Evolutionary conservation across 2,329 filamentous ascomycete genomes (phyloP).

Genomic region (Fusarium devonianum): DNA sequence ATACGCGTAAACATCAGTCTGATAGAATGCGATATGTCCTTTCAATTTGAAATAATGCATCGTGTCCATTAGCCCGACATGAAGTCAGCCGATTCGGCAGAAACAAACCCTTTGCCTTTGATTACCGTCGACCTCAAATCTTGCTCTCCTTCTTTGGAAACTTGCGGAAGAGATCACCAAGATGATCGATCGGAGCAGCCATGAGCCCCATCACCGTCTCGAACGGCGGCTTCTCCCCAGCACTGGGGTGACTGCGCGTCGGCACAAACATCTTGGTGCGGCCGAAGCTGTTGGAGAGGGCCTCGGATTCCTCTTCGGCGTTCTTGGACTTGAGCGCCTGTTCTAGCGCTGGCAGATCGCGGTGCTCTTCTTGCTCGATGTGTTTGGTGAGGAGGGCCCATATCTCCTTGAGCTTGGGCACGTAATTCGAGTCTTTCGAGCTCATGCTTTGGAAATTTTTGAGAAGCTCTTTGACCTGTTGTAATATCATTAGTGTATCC

Average conservation of each 20-base stretch:
- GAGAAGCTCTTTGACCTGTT: constrained; percentile 59
- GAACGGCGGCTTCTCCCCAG: constrained; percentile 61
- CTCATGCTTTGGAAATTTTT: constrained; percentile 57
- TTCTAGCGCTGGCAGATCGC: constrained; percentile 59
- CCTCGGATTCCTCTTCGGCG: constrained; percentile 40
- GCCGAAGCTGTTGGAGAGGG: constrained; percentile 53
- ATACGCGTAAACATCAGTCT: too few relatives aligned
- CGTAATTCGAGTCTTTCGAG: constrained; percentile 51
- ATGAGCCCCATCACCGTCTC: constrained; percentile 63
- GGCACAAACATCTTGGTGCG: constrained; percentile 63
- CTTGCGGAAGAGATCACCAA: constrained; percentile 62
- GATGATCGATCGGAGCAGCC: constrained; percentile 62
- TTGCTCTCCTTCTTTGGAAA: constrained; percentile 47
- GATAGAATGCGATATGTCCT: too few relatives aligned
- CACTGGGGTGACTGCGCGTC: constrained; percentile 58
- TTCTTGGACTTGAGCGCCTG: constrained; percentile 43
- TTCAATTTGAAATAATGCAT: too few relatives aligned
- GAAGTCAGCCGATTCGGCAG: too few relatives aligned
- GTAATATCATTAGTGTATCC: neutral
- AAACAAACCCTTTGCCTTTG: too few relatives aligned
- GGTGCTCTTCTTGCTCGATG: constrained; percentile 58
- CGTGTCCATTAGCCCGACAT: too few relatives aligned
- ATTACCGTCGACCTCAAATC: too few relatives aligned
- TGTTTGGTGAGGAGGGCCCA: constrained; percentile 55
- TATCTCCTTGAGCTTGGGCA: constrained; percentile 51